phyloP scores from a whole-genome alignment of 1,139 yeast species.

The Debaryomycetaceae sp. region DNA sequence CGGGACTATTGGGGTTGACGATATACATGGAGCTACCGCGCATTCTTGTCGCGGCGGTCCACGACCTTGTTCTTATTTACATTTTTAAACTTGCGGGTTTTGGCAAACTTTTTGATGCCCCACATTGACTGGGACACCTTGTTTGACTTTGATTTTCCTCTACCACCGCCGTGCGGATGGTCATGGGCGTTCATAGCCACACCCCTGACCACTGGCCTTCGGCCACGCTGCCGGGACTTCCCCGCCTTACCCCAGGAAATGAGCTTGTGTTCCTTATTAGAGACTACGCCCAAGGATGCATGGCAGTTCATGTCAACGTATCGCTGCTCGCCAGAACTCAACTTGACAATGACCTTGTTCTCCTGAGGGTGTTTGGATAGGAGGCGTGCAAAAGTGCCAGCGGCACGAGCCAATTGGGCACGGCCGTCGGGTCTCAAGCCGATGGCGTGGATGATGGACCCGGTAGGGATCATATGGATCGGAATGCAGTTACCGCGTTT shows the following conservation, averaged over 20 bases:
- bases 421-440: conserved; percentile 73
- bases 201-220: conserved; percentile 95
- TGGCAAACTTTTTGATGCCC: conserved; percentile 93
- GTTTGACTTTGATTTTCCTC: conserved; percentile 97
- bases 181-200: conserved; percentile 96
- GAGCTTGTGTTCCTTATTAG: conserved; percentile 91
- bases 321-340: conserved; percentile 91
- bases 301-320: conserved; percentile 77
- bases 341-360: conserved; percentile 63
- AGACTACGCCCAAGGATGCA: conserved; percentile 90
- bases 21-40: conserved; percentile 3
- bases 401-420: conserved; percentile 84
- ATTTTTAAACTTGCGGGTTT: conserved; percentile 86
- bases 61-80: conserved; percentile 74
- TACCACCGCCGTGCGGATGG: conserved; percentile 99
- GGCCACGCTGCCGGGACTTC: conserved; percentile 83
- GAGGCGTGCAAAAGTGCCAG: conserved; percentile 89
- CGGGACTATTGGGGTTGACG: no score
- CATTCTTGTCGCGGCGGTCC: conserved; percentile 40
- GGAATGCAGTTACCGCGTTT: conserved; percentile 96
- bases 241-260: conserved; percentile 95
- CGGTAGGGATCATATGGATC: conserved; percentile 82
- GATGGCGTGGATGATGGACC: conserved; percentile 80
- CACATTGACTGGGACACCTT: conserved; percentile 91
- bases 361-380: conserved; percentile 68